Conservation (phyloP, 352 stramenopile genomes). For the Phytophthora capsici region DNA sequence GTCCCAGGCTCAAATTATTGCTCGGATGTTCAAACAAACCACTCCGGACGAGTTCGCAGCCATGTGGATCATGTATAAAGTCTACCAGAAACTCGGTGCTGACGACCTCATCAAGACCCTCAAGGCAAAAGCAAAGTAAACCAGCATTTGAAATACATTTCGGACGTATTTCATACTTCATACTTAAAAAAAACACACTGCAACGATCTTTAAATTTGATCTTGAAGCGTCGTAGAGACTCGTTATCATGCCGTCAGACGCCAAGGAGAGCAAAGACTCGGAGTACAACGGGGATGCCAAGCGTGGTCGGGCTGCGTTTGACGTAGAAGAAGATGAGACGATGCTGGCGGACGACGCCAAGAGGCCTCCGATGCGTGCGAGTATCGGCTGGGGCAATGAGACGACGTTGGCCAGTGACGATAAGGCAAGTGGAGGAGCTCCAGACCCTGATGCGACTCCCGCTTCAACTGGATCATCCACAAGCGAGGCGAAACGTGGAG, state of each 20-base stretch:
- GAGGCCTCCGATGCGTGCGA: conserved; percentile 57
- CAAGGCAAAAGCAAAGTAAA: no score
- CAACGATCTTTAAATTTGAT: conserved; percentile 5
- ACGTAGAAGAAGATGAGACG: conserved; percentile 57
- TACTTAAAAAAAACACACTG: background rate
- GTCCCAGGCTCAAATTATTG: no score
- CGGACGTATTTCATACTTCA: no score
- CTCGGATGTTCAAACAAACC: no score
- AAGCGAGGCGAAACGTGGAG: conserved; percentile 57
- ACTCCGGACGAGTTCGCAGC: background rate
- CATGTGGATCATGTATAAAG: background rate
- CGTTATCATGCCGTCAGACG: conserved; percentile 22
- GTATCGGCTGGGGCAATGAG: conserved; percentile 68
- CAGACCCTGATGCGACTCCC: conserved; percentile 16
- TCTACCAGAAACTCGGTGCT: background rate
- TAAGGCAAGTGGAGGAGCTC: conserved; percentile 26
- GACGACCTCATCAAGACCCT: background rate
- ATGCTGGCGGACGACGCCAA: conserved; percentile 50
- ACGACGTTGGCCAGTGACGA: conserved; percentile 35
- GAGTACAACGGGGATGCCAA: conserved; percentile 21
- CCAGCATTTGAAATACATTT: no score
- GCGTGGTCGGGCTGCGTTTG: conserved; percentile 37
- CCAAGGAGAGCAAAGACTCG: conserved; percentile 39
- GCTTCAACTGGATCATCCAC: conserved; percentile 18
- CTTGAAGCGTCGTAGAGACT: conserved; percentile 29